phyloP scores from a whole-genome alignment of 495 filamentous ascomycete genomes.

The Astrothelium subdiscretum region DNA sequence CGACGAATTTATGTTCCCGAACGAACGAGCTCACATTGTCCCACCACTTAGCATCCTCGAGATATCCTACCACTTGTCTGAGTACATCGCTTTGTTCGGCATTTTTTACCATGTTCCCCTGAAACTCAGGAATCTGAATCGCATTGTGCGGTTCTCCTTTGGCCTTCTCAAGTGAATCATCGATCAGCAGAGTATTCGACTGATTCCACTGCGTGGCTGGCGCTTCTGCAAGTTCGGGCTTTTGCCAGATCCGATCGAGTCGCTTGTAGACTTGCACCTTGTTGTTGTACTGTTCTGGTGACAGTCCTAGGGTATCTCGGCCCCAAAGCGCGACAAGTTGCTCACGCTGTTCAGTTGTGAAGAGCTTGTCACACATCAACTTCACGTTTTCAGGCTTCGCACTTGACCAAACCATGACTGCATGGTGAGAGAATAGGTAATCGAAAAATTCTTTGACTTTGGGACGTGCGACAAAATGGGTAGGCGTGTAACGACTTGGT shows the following conservation, averaged over 20 bases:
- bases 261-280: constrained; percentile 84
- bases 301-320: constrained; percentile 66
- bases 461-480: constrained; percentile 48
- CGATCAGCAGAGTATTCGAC: constrained; percentile 79
- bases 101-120: constrained; percentile 21
- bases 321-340: constrained; percentile 61
- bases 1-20: too few species aligned
- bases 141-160: constrained; percentile 73
- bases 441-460: constrained; percentile 52
- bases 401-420: constrained; percentile 85
- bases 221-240: constrained; percentile 34
- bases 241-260: constrained; percentile 56
- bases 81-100: constrained; percentile 21
- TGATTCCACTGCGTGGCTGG: constrained; percentile 58
- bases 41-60: constrained; percentile 30
- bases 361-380: constrained; percentile 43
- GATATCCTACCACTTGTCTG: constrained; percentile 28
- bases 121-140: constrained; percentile 68
- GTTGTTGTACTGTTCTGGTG: constrained; percentile 44
- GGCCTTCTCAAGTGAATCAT: constrained; percentile 73
- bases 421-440: constrained; percentile 54
- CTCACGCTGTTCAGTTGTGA: constrained; percentile 34
- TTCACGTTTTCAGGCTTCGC: constrained; percentile 59
- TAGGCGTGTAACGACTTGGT: constrained; percentile 37
- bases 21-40: constrained; percentile 32